These are phyloP conservation scores for Suhomyces pyralidae DNA, from an alignment of 805 yeast genomes.

Conservation along the genomic window DNA sequence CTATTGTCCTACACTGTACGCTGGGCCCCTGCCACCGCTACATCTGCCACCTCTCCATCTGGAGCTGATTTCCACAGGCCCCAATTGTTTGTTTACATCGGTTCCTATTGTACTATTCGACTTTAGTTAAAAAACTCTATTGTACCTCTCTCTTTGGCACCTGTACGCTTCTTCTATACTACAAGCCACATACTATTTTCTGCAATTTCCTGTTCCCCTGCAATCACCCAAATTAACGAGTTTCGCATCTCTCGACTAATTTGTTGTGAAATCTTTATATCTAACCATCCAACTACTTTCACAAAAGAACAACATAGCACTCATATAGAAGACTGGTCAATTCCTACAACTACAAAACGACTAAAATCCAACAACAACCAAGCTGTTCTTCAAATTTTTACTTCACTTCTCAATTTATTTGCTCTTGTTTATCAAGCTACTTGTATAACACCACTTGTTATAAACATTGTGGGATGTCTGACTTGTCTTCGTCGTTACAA, in stretches of 20 bases:
- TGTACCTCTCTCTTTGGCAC: not conserved
- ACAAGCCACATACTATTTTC: not conserved
- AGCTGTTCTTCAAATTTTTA: too few relatives aligned
- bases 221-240: not conserved
- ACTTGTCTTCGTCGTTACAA: not conserved
- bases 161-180: not conserved
- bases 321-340: too few relatives aligned
- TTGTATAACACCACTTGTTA: too few relatives aligned
- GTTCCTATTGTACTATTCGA: not conserved
- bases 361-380: too few relatives aligned
- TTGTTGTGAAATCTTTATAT: not conserved
- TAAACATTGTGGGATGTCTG: conserved; percentile 3
- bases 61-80: not conserved
- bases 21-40: not conserved
- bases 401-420: too few relatives aligned
- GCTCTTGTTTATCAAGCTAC: too few relatives aligned
- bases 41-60: not conserved
- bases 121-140: not conserved
- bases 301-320: too few relatives aligned
- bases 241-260: not conserved
- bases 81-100: not conserved
- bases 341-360: too few relatives aligned
- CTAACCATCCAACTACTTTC: not conserved
- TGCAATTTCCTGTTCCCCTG: not conserved
- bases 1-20: not conserved